Evolutionary conservation across 768 basidiomycete genomes (phyloP), one percentile per base, ranked within the genome.

Genomic region (Macrolepiota fuliginosa): DNA sequence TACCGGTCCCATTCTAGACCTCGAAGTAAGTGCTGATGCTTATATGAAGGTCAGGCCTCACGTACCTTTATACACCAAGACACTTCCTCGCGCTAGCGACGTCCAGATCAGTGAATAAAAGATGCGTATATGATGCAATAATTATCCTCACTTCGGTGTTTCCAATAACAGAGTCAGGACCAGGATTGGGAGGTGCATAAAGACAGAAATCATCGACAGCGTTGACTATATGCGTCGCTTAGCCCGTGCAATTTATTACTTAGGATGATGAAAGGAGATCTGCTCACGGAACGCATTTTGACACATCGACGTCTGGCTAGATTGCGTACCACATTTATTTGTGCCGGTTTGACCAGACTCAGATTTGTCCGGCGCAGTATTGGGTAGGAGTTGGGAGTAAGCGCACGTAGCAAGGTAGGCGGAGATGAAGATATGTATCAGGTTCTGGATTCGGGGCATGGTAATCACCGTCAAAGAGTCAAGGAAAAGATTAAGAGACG

Each of bases 281-380:
- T 19, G 71, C 83, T 64, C 69, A 85, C 87, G 63, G 68, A 82
- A 87, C 10, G 80, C 82, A 64, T 86, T 86, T 68, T 92, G 91
- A 73, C 91, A 93, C 59, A 73, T 71, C 3, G 87, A 87, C 3
- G 73, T 77, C 71, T 85, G 86, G 69, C 77, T 83, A 54, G 76
- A 71, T 17, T 70, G 74, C 2, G 81, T 79, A 9, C 86, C 87
- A 70, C 91, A 94, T 59, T 80, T 73, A 70, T 90, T 88, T 13
- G 85, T 86, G 15, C 86, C 87, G 7, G 78, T 61, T 71, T 89
- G 89, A 27, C 86, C 89, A 46, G 79, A 67, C 68, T 90, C 81
- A 13, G 81, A 76, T 15, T 78, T 74, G 47, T 74, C 68, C 12
- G 84, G 81, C 3, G 75, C 73, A 61, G 80, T 81, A 15, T 77